Percentiles rank a stretch among this genome's conserved stretches.
Evolutionary conservation across 1,139 yeast species (phyloP).

Genomic region (Maudiozyma humilis): DNA sequence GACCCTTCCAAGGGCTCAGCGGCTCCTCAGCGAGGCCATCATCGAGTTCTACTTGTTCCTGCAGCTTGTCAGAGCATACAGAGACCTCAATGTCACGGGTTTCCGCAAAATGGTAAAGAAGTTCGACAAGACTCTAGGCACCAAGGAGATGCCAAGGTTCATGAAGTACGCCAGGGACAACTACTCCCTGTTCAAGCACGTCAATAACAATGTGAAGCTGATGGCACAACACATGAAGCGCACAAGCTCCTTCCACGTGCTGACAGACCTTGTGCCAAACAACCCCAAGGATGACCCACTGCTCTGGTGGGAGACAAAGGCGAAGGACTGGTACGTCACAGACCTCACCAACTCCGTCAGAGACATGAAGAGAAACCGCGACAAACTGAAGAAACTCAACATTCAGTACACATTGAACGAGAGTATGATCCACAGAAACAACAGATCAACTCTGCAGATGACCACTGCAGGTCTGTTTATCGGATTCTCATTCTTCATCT

Average conservation of each 20-base stretch:
- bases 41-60: conserved; percentile 73
- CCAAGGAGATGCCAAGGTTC: conserved; percentile 43
- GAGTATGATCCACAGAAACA: conserved; percentile 29
- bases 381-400: conserved; percentile 27
- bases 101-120: conserved; percentile 83
- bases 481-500: conserved; percentile 61
- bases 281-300: conserved; percentile 26
- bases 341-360: conserved; percentile 37
- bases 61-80: conserved; percentile 68
- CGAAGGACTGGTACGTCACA: conserved; percentile 66
- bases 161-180: conserved; percentile 37
- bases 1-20: conserved; percentile 41
- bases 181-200: conserved; percentile 26
- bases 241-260: conserved; percentile 10
- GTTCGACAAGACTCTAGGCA: conserved; percentile 54
- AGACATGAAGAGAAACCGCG: conserved; percentile 27
- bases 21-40: conserved; percentile 68
- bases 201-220: conserved; percentile 21
- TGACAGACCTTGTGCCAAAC: conserved; percentile 11
- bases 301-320: conserved; percentile 50
- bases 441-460: conserved; percentile 33
- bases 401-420: conserved; percentile 29
- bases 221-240: conserved; percentile 22
- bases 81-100: conserved; percentile 75
- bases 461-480: conserved; percentile 56